phyloP scores from a whole-genome alignment of 352 stramenopile species.

The Saprolegnia parasitica region DNA sequence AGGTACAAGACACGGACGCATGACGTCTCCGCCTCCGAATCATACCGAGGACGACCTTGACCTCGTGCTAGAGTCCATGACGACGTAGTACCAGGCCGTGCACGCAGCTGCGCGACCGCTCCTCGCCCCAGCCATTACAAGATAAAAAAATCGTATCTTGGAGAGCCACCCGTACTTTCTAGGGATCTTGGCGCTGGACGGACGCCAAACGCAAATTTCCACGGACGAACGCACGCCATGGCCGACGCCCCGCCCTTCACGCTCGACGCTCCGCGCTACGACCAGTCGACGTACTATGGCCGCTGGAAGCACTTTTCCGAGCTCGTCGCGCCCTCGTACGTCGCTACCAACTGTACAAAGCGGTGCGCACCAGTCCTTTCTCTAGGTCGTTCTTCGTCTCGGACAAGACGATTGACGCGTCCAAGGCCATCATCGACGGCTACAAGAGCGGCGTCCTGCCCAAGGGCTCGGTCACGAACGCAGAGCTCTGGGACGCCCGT shows the following conservation, averaged over 20 bases:
- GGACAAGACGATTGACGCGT: conserved; percentile 55
- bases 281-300: conserved; percentile 82
- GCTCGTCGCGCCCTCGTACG: conserved; percentile 67
- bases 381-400: conserved; percentile 64
- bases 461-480: conserved; percentile 45
- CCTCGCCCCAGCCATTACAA: neutral
- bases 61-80: too few species aligned
- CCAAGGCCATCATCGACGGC: conserved; percentile 47
- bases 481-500: conserved; percentile 71
- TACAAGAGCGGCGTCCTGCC: conserved; percentile 51
- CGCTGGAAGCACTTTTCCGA: conserved; percentile 81
- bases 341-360: neutral
- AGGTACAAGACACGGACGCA: neutral
- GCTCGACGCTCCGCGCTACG: conserved; percentile 50
- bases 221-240: neutral
- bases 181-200: neutral
- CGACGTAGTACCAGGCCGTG: too few species aligned
- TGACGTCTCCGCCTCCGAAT: too few species aligned
- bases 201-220: neutral
- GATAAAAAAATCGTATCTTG: conserved; percentile 1
- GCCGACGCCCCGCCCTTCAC: conserved; percentile 23
- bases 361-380: neutral
- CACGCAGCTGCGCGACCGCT: neutral
- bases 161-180: neutral
- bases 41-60: too few species aligned